phyloP scores from a whole-genome alignment of 2,329 filamentous ascomycete genomes.

The Fusarium veterinarium region DNA sequence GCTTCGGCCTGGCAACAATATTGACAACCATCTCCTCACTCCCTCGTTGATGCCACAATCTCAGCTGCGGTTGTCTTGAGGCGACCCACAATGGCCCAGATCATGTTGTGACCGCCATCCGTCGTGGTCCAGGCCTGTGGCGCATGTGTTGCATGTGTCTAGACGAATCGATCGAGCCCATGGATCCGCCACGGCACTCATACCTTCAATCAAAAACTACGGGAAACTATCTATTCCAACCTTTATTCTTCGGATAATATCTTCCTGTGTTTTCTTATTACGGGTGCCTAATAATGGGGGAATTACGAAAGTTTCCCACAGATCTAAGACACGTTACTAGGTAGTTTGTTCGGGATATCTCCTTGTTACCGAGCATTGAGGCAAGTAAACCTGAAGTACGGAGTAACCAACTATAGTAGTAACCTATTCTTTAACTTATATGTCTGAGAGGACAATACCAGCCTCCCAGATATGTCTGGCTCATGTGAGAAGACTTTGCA shows the following conservation, averaged over 20 bases:
- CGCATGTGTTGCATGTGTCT: slow-evolving; percentile 28
- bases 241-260: slow-evolving; percentile 15
- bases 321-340: not conserved
- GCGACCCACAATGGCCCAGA: slow-evolving; percentile 34
- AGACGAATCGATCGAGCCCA: slow-evolving; percentile 36
- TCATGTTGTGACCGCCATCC: not conserved
- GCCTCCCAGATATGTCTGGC: not conserved
- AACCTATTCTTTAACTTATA: not conserved
- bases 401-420: not conserved
- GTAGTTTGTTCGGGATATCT: not conserved
- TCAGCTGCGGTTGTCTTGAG: not conserved
- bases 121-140: slow-evolving; percentile 36
- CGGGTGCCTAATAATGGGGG: not conserved
- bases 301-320: not conserved
- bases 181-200: not conserved
- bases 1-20: not conserved
- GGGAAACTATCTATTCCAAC: slow-evolving; percentile 2
- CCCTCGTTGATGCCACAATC: not conserved
- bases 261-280: not conserved
- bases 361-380: not conserved
- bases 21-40: not conserved
- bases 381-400: not conserved
- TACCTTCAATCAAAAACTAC: not conserved
- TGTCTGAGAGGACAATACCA: not conserved
- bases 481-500: not conserved